Base-by-base conservation (phyloP, 129 eudicot genomes). In the Glebionis coronaria region DNA sequence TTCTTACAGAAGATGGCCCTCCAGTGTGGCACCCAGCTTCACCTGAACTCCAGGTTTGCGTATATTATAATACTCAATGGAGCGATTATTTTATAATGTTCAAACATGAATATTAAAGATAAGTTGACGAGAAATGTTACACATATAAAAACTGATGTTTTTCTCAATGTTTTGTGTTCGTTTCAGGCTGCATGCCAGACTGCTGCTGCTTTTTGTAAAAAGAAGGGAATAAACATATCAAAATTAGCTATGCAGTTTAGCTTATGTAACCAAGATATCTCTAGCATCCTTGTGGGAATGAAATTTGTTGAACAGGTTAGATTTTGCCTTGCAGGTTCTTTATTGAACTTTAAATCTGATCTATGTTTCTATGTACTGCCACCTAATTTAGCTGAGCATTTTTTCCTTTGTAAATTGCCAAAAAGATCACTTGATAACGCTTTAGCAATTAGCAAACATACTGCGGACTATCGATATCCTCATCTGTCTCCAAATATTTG, bases 11-110 rank as follows among this genome's bases (percentile, higher is more conserved):
- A 69, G 84, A 54, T 73, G 97, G 95, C 40, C 92, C 95, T 61
- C 99, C 99, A 56, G 90, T 76, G 27, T 88, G 99, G 99, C 99
- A 93, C 70, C 99, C 97, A 58, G 99, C 99, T 67, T 73, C 99
- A 59, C 73, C 84, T 40, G 90, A 86, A 70, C 87, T 93, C 20
- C 81, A 89, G 95, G 99, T 92, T 57, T 38, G 64, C 59, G 23
- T 62, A 49, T 31, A 4, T 40, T 59, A 58, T 58, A 9, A 54
- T 44, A 4, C 18, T 35, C 23, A 53, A 27, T 10, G 5, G n/a
- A 31, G 4, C 13, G 38, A 4, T 57, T 2, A 31, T 21, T 9
- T 35, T 35, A 6, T 35, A 35, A 7, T 35, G 42, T 35, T 35
- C 42, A 35, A 23, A 35, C 42, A 35, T 2, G 6, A 35, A 8